Base-by-base conservation (phyloP, 2,329 filamentous ascomycete genomes). In the Cucurbitaria berberidis region DNA sequence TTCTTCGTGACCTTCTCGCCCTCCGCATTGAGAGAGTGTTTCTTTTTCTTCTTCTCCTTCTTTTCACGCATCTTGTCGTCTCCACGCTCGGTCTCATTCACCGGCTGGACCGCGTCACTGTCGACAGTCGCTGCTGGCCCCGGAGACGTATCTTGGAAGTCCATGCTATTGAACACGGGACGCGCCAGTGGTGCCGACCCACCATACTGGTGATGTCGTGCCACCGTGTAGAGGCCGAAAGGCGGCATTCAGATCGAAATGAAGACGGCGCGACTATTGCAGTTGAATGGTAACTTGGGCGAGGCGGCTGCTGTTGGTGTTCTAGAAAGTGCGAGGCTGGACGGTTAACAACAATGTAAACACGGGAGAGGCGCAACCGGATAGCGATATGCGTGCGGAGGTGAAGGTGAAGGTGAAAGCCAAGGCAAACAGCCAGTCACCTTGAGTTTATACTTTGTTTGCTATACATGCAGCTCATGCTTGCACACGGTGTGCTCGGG, bases 141-240 rank as follows among this genome's bases (percentile, higher is more conserved):
- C 21, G 40, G 16, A 13, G 49, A 29, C 9, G 55, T 53, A 3
- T 45, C 48, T 13, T 45, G 29, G 35, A 61, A 71, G 26, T 66
- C 60, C 47, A 60, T 66, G 35, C 59, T 64, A 51, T 62, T 72
- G 57, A 56, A 72, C 2, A 26, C 41, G 5, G 38, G 51, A 19
- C 56, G 48, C 29, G 51, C 19, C 24, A 22, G n/a, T n/a, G 47
- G 24, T 13, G 43, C 34, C 42, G 34, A 19, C 26, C 46, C 39
- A 7, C 53, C 58, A 32, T 61, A 54, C 0, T 63, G 35, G 35
- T 70, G 62, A 34, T 71, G 62, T 11, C 52, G 59, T 1, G 67
- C 62, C 5, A 72, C 52, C 2, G 46, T 11, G 27, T 68, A 71
- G 32, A 72, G 60, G 19, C 69, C 69, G 5, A 43, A 44, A 26